Evolutionary conservation across 1,284 basidiomycete genomes (phyloP).

Genomic region (Marasmius tenuissimus): DNA sequence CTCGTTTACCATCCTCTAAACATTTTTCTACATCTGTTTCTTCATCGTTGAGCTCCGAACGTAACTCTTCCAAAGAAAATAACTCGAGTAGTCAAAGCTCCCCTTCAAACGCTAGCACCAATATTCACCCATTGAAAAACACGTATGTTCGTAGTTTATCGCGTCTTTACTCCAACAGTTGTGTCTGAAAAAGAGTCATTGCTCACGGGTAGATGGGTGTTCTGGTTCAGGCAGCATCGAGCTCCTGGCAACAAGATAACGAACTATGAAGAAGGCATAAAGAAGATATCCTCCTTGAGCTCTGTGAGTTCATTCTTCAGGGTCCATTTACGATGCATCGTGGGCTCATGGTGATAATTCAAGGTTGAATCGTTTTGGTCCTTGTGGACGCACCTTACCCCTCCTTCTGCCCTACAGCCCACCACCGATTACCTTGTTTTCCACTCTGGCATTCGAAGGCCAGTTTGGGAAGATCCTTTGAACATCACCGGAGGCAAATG

Average conservation of each 20-base stretch:
- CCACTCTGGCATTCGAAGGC: slow-evolving; percentile 76
- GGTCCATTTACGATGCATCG: background rate
- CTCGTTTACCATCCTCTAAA: slow-evolving; percentile 58
- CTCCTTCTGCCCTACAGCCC: slow-evolving; percentile 70
- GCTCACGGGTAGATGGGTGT: slow-evolving; percentile 64
- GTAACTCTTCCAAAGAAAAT: slow-evolving; percentile 44
- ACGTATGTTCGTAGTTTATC: slow-evolving; percentile 74
- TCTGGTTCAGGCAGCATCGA: slow-evolving; percentile 85
- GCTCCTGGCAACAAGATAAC: slow-evolving; percentile 77
- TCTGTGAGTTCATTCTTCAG: slow-evolving; percentile 48
- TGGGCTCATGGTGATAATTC: slow-evolving; percentile 3
- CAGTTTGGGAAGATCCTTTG: slow-evolving; percentile 89
- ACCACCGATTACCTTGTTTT: slow-evolving; percentile 88
- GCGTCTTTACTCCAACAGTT: background rate
- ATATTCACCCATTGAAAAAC: slow-evolving; percentile 73
- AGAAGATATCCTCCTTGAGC: slow-evolving; percentile 76
- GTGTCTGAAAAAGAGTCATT: slow-evolving; percentile 1
- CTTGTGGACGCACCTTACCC: slow-evolving; percentile 75
- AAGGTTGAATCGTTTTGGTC: slow-evolving; percentile 86
- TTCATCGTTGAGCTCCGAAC: slow-evolving; percentile 36
- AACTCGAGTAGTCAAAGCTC: slow-evolving; percentile 24
- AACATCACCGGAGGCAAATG: slow-evolving; percentile 90
- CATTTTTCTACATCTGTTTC: slow-evolving; percentile 73
- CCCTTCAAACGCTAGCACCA: slow-evolving; percentile 31
- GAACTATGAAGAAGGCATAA: slow-evolving; percentile 86